Conservation (phyloP, 192 early-diverging fungal species). For the Spizellomyces punctatus region DNA sequence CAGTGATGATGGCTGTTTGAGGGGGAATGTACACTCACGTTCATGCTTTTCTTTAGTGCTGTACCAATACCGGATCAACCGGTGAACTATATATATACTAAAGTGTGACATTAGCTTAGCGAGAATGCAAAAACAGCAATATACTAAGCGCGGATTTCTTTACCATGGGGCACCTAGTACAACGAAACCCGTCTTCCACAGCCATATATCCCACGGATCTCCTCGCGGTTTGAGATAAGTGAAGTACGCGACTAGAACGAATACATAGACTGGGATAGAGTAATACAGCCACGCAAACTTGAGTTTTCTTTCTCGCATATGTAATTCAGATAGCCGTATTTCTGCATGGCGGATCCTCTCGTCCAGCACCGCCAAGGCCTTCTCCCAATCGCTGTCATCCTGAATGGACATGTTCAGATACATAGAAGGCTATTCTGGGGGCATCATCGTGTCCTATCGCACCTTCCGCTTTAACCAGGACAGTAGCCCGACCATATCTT, state of each 20-base stretch:
- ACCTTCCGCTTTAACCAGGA: conserved; percentile 5
- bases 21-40: conserved; percentile 11
- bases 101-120: background rate
- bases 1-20: background rate
- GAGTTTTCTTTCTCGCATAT: conserved; percentile 56
- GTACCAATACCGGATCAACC: conserved; percentile 44
- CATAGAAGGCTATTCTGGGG: background rate
- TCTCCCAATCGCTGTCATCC: conserved; percentile 59
- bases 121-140: background rate
- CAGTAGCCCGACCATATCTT: conserved; percentile 1
- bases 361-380: conserved; percentile 61
- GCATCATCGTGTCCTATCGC: background rate
- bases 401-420: background rate
- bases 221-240: conserved; percentile 42
- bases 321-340: conserved; percentile 29
- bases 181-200: conserved; percentile 46
- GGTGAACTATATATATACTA: conserved; percentile 37
- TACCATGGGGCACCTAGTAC: conserved; percentile 48
- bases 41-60: conserved; percentile 38
- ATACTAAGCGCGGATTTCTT: background rate
- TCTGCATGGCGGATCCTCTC: conserved; percentile 56
- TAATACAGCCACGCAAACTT: conserved; percentile 62
- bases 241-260: conserved; percentile 53
- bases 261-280: conserved; percentile 57
- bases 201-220: conserved; percentile 50